Evolutionary conservation across 768 basidiomycete species (phyloP).

Genomic region (Baorangia bicolor): DNA sequence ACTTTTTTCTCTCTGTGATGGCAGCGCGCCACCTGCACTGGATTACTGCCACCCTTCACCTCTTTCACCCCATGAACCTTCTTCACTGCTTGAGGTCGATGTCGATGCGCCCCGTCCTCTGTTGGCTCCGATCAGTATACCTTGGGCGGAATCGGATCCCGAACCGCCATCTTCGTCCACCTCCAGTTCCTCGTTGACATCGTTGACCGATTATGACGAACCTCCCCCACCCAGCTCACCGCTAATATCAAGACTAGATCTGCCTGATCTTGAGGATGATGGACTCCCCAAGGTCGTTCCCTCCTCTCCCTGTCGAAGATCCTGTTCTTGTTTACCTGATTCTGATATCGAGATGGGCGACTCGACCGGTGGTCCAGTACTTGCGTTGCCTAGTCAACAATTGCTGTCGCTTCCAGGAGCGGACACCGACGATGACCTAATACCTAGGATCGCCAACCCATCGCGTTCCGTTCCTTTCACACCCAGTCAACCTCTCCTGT

Average conservation of each 20-base stretch:
- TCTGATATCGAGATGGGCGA: constrained; percentile 26
- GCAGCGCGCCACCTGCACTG: constrained; percentile 12
- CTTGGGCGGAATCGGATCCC: constrained; percentile 22
- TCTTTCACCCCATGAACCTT: constrained; percentile 13
- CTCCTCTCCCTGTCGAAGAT: constrained; percentile 31
- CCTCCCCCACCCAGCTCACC: constrained; percentile 30
- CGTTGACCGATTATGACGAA: constrained; percentile 26
- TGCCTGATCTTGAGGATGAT: constrained; percentile 34
- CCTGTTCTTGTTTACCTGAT: constrained; percentile 30
- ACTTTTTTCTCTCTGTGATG: constrained; percentile 19
- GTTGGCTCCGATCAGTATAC: constrained; percentile 25
- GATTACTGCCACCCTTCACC: constrained; percentile 14
- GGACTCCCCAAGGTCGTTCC: constrained; percentile 20
- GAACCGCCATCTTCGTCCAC: constrained; percentile 9
- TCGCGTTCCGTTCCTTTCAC: constrained; percentile 11
- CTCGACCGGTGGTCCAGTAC: constrained; percentile 12
- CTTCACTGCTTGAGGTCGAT: constrained; percentile 28
- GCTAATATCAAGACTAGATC: constrained; percentile 29
- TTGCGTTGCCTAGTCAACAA: constrained; percentile 20
- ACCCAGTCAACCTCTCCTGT: constrained; percentile 34
- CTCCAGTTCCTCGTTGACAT: constrained; percentile 17
- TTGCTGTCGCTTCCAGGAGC: constrained; percentile 43
- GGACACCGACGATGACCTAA: constrained; percentile 42
- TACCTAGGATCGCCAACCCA: constrained; percentile 28
- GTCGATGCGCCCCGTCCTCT: constrained; percentile 15